Conservation (phyloP, 2,329 filamentous ascomycete genomes). For the Clarireedia paspali region DNA sequence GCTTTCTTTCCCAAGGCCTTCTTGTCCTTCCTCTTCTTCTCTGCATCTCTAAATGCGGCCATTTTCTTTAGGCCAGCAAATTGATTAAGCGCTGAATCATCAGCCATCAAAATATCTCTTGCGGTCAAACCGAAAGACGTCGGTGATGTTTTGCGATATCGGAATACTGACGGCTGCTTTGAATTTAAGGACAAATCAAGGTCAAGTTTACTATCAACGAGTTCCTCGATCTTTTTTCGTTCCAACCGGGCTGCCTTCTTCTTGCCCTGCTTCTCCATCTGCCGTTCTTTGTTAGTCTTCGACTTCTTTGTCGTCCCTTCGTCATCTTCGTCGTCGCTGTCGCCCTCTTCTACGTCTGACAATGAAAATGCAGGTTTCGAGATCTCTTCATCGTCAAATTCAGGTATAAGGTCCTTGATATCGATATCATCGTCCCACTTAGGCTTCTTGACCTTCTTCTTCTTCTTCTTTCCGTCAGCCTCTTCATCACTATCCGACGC, state of each 20-base stretch:
- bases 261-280: conserved; percentile 48
- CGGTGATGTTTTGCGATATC: conserved; percentile 90
- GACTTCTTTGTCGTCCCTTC: conserved; percentile 42
- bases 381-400: conserved; percentile 61
- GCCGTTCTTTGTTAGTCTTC: conserved; percentile 52
- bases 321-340: conserved; percentile 36
- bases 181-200: conserved; percentile 56
- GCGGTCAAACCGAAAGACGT: conserved; percentile 83
- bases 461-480: conserved; percentile 41
- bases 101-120: conserved; percentile 81
- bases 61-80: conserved; percentile 94
- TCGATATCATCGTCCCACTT: conserved; percentile 97
- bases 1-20: conserved; percentile 92
- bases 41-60: conserved; percentile 76
- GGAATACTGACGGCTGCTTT: conserved; percentile 53
- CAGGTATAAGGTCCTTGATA: conserved; percentile 83
- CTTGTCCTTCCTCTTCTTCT: conserved; percentile 83
- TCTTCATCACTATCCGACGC: conserved; percentile 54
- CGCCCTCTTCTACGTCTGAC: conserved; percentile 41
- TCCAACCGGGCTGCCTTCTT: conserved; percentile 73
- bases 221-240: conserved; percentile 72
- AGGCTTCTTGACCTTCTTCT: conserved; percentile 67
- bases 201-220: conserved; percentile 76
- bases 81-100: conserved; percentile 79
- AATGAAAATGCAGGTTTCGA: conserved; percentile 45